Evolutionary conservation across 192 early-diverging fungal genomes (phyloP).

Genomic region (Coemansia sp.): DNA sequence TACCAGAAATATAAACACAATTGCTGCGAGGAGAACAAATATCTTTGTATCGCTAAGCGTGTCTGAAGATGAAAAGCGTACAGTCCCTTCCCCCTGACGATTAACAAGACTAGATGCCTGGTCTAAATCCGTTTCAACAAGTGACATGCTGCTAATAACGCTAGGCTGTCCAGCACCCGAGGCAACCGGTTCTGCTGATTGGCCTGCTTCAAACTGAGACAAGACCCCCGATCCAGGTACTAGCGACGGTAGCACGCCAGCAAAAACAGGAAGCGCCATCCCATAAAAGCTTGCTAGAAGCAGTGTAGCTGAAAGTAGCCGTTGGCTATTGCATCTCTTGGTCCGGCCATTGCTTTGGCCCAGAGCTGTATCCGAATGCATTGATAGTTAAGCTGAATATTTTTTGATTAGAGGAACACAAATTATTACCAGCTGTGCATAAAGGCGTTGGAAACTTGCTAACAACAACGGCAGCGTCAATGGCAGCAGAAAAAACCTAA

Average conservation of each 20-base stretch:
- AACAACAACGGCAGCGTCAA: no score
- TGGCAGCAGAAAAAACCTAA: no score
- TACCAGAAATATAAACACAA: constrained; percentile 53
- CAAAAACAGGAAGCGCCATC: neutral
- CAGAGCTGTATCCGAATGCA: neutral
- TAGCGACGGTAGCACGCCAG: neutral
- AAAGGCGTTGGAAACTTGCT: no score
- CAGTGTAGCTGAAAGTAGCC: neutral
- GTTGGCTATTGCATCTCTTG: neutral
- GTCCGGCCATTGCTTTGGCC: no score
- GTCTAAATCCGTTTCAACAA: neutral
- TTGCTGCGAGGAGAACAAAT: constrained; percentile 49
- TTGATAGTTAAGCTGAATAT: neutral
- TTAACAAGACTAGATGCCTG: neutral
- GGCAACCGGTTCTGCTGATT: neutral
- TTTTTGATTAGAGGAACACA: neutral
- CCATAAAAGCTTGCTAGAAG: neutral
- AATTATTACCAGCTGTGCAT: no score
- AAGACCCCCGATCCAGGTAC: neutral
- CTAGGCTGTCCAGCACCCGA: neutral
- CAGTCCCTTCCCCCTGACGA: constrained; percentile 12
- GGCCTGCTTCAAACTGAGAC: neutral
- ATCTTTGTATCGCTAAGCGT: constrained; percentile 56
- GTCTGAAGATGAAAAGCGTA: constrained; percentile 20
- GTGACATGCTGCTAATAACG: neutral